Evolutionary conservation across 2,329 filamentous ascomycete species (phyloP).

Genomic region (Xylaria sp.): DNA sequence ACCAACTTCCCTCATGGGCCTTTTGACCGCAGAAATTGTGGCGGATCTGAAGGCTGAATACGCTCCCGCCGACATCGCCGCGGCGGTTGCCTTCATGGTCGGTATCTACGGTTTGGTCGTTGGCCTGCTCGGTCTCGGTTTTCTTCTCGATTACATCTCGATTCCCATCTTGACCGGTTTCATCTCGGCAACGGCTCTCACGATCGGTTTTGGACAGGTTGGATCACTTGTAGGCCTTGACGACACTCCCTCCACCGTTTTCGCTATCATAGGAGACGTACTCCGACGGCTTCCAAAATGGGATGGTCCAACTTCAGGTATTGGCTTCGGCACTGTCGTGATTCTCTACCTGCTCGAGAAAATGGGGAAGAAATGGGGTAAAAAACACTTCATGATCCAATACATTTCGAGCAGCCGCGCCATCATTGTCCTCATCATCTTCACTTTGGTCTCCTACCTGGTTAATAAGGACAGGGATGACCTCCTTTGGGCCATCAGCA

Average conservation of each 20-base stretch:
- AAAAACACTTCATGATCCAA: conserved; percentile 67
- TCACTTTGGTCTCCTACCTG: conserved; percentile 71
- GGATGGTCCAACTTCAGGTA: conserved; percentile 67
- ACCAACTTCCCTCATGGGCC: conserved; percentile 72
- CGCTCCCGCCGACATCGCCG: conserved; percentile 65
- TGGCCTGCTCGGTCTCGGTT: conserved; percentile 71
- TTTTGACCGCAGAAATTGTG: conserved; percentile 71
- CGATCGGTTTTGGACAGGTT: conserved; percentile 73
- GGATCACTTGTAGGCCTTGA: conserved; percentile 68
- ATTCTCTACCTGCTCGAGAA: conserved; percentile 67
- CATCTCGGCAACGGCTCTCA: conserved; percentile 73
- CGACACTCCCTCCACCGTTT: conserved; percentile 61
- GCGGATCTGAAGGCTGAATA: conserved; percentile 63
- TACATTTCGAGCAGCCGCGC: conserved; percentile 69
- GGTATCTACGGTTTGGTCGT: conserved; percentile 69
- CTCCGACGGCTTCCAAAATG: conserved; percentile 66
- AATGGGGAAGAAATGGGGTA: conserved; percentile 68
- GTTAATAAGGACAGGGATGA: conserved; percentile 65
- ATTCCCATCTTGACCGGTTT: conserved; percentile 72
- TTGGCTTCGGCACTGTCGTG: conserved; percentile 68
- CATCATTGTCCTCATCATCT: conserved; percentile 69
- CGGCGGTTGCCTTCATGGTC: conserved; percentile 71
- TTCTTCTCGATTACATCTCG: conserved; percentile 73
- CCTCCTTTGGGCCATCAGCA: conserved; percentile 67
- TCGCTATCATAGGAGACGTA: conserved; percentile 68